phyloP scores from a whole-genome alignment of 495 filamentous ascomycete genomes.

The Penicillium waksmanii region DNA sequence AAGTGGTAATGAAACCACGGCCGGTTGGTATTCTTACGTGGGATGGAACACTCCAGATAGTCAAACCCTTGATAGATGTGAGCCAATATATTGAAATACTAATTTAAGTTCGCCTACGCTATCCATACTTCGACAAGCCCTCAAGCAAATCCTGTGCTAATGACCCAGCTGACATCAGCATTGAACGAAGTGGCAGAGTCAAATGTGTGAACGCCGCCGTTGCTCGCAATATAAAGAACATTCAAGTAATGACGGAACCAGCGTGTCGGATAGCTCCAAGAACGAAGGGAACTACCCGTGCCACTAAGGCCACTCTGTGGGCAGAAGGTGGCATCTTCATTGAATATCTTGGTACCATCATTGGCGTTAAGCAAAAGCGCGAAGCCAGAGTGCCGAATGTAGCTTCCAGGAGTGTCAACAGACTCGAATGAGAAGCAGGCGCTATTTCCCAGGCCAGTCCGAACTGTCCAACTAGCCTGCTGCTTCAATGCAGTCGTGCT shows the following conservation, averaged over 20 bases:
- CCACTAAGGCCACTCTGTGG: slow-evolving; percentile 49
- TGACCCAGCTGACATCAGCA: slow-evolving; percentile 53
- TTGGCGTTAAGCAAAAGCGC: slow-evolving; percentile 47
- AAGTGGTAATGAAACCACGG: too few species aligned
- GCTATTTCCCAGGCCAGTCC: slow-evolving; percentile 54
- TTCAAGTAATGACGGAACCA: slow-evolving; percentile 57
- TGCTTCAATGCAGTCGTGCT: slow-evolving; percentile 49
- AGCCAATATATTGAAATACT: background rate
- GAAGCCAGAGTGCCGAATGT: slow-evolving; percentile 55
- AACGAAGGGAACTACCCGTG: slow-evolving; percentile 50
- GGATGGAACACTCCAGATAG: too few species aligned
- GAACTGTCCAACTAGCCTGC: slow-evolving; percentile 58
- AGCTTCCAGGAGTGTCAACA: slow-evolving; percentile 56
- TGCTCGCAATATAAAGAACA: slow-evolving; percentile 50
- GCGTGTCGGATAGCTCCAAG: slow-evolving; percentile 61
- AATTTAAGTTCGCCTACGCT: background rate
- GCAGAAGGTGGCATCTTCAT: slow-evolving; percentile 61
- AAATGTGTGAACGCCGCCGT: slow-evolving; percentile 55
- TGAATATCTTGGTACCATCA: slow-evolving; percentile 55
- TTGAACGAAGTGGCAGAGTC: slow-evolving; percentile 51
- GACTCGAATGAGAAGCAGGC: slow-evolving; percentile 62
- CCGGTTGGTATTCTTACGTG: too few species aligned
- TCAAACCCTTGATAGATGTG: too few species aligned
- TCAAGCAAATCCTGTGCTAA: slow-evolving; percentile 49
- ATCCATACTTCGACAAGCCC: too few species aligned